Evolutionary conservation across 1,284 basidiomycete genomes (phyloP), one percentile per base, ranked within the genome.

Genomic region (Heterobasidion parviporum): DNA sequence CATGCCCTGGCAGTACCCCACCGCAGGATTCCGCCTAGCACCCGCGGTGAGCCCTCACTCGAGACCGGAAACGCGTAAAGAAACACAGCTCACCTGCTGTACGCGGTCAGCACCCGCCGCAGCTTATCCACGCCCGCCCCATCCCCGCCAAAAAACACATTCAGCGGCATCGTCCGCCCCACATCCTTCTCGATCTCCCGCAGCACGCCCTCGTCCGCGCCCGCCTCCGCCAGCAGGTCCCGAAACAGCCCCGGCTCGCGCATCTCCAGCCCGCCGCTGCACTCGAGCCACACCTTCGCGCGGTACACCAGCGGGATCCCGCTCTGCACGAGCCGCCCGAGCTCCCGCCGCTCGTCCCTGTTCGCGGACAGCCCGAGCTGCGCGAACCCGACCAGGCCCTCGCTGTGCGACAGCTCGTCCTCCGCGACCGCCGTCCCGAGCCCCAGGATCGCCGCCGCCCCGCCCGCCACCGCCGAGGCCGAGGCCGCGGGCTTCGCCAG

Each of bases 161-260:
- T 98, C 46, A 95, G 75, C 0, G 96, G 96, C 87, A 98, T 97
- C 45, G 92, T 96, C 68, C 93, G 72, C 55, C 87, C 83, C 1
- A 98, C 91, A 65, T 98, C 96, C 72, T 98, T 95, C 73, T 96
- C 94, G 59, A 99, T 98, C 73, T 99, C 96, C 47, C 67, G 70
- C 52, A 84, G 79, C 0, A 89, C 83, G 47, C 80, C 18, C 49
- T 26, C 78, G 14, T 74, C 74, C 45, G 78, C 80, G 35, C 77
- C 75, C n/a, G 66, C 68, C 32, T 73, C 74, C 60, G 85, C 81
- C 26, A 96, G 73, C 57, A 98, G 72, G 67, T 98, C 96, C 53
- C 82, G 77, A 68, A 98, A 99, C 57, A 91, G 71, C 2, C 97
- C 96, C 0, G 96, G 96, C 64, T 98, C 94, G 56, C 85, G 83